Evolutionary conservation across 2,329 filamentous ascomycete genomes (phyloP), one percentile per base, ranked within the genome.

Genomic region (Talaromyces piceae): DNA sequence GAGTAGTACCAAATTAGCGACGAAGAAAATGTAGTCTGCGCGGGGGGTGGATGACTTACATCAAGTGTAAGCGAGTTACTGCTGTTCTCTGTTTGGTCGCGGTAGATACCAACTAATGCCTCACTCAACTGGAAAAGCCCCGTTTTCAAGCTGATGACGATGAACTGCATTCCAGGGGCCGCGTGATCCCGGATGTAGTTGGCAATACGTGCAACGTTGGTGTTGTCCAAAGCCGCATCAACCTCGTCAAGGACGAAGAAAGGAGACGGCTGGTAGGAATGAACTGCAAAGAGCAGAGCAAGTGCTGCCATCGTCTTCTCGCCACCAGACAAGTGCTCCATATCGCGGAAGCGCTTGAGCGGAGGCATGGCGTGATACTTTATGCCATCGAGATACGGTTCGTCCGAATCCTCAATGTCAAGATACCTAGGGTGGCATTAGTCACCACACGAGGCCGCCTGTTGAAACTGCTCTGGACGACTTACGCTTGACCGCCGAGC

Each of bases 361-460:
- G 93, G 93, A 18, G 93, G 93, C 91, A 97, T 98, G 56, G 93
- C 94, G 67, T 97, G 91, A 71, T 98, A 98, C 66, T 95, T 96
- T 71, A 98, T 90, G 27, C 93, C 93, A 37, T 88, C 89, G 3
- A 96, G 81, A 68, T 97, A 98, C 0, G 93, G 93, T 63, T 95
- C 91, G 57, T 95, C 90, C n/a, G 86, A 88, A 67, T 98, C 91
- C 66, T 95, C 91, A 67, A 94, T 91, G 64, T 96, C 91, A 45
- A 98, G 83, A 65, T 95, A 95, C 1, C 73, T 75, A 45, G 54
- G n/a, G 41, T 6, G 9, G 27, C 20, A 26, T 53, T 30, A 53
- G 51, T 5, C 18, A 12, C 23, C 13, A 20, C 4, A 56, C 39
- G 27, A 16, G 13, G 22, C n/a, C n/a, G n/a, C n/a, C n/a, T n/a